A percentile compares a stretch with the other conserved stretches of the same genome.
Evolutionary conservation across 139 green algal species (phyloP).

Genomic region (Cymbomonas tetramitiformis): DNA sequence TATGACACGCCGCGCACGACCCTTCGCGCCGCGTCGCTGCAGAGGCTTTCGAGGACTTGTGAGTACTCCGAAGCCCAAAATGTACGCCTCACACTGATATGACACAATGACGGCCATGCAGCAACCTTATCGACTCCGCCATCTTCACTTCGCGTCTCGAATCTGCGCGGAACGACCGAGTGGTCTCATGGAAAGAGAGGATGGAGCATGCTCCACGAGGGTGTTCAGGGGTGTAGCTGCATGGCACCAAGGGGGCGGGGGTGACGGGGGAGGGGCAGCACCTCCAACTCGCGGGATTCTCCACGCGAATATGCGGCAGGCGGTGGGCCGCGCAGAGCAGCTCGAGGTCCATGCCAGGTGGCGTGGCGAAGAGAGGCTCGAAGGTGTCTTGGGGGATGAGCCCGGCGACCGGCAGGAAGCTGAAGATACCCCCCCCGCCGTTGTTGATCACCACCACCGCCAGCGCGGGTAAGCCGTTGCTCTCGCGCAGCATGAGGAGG

Average conservation of each 20-base stretch:
- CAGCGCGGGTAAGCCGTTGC: constrained; percentile 50
- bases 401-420: constrained; percentile 74
- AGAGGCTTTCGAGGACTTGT: no score
- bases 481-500: constrained; percentile 58
- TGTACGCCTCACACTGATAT: no score
- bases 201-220: background rate
- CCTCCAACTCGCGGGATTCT: constrained; percentile 15
- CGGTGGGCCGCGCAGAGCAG: constrained; percentile 28
- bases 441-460: constrained; percentile 94
- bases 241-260: no score
- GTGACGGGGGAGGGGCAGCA: no score
- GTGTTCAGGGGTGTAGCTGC: no score
- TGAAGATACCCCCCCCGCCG: constrained; percentile 85
- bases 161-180: background rate
- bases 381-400: constrained; percentile 51
- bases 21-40: no score
- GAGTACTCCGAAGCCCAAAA: no score
- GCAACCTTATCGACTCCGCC: no score
- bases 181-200: background rate
- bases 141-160: background rate
- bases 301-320: constrained; percentile 14
- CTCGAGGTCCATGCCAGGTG: constrained; percentile 32
- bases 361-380: constrained; percentile 73
- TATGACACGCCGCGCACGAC: no score
- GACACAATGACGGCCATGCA: no score